Base-by-base conservation (phyloP, 2,329 filamentous ascomycete genomes). In the Colletotrichum australisinense region DNA sequence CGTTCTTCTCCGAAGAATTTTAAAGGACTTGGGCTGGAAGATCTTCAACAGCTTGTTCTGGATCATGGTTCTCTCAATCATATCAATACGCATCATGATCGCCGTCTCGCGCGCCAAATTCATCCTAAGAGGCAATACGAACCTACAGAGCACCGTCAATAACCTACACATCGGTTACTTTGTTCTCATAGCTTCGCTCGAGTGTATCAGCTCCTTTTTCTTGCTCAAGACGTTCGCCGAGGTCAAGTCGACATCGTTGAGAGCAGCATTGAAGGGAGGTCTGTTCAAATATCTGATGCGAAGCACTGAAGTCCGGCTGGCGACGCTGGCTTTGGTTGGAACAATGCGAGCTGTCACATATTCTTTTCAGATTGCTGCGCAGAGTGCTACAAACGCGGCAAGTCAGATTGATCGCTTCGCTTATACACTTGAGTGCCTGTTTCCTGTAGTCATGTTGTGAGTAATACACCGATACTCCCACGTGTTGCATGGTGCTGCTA, bases 11-110 rank as follows among this genome's bases (percentile, higher is more conserved):
- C 85, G 83, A 19, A 84, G 86, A 32, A 84, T 89, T n/a, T 80
- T 90, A 0, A 84, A 84, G 69, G 84, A 86, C 63, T 76, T 75
- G n/a, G 77, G 77, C 19, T 79, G 80, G 74, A 79, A 83, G 2
- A 80, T 87, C 4, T 90, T 90, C 72, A 83, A 86, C 52, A 78
- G 79, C 4, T 84, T 92, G 5, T 88, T 92, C 75, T 92, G 90
- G 74, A 86, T 86, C 4, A 89, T 92, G 74, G 81, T 92, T 46
- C 81, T 86, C 1, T 81, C 89, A 11, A 88, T 91, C 49, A 78
- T 81, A 2, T 80, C 86, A 0, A 85, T 91, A 52, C 86, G 89
- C 58, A 77, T 86, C 11, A 74, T 78, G 16, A 85, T 86, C 53
- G 77, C 81, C 14, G 75, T 78, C 4, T 76, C 78, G 1, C 77